phyloP scores from a whole-genome alignment of 108 stramenopile genomes.

The Aurantiochytrium sp. region DNA sequence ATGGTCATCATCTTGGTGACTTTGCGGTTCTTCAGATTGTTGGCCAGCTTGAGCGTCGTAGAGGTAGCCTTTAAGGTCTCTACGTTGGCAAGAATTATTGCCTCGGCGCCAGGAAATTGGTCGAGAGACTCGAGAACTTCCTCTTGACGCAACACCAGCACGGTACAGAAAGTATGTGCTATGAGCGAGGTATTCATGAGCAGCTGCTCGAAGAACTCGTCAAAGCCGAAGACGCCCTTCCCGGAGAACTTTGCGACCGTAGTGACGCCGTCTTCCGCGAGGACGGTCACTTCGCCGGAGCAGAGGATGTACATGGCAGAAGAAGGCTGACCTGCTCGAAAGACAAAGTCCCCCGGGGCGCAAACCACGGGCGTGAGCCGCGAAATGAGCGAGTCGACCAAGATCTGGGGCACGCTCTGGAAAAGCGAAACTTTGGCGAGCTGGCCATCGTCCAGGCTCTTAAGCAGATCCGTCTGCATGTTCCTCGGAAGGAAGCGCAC shows the following conservation, averaged over 20 bases:
- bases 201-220: neutral
- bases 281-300: neutral
- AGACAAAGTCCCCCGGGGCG: neutral
- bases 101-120: neutral
- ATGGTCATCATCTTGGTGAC: conserved; percentile 7
- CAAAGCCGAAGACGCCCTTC: neutral
- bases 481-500: neutral
- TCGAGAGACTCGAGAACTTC: neutral
- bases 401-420: neutral
- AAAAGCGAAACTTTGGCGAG: neutral
- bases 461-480: neutral
- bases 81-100: neutral
- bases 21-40: conserved; percentile 16
- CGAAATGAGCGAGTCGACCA: neutral
- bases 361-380: neutral
- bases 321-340: neutral
- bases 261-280: neutral
- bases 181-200: neutral
- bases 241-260: neutral
- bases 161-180: neutral
- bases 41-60: neutral
- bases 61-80: neutral
- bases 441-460: neutral
- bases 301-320: neutral
- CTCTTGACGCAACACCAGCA: neutral